Percentiles rank a stretch among this genome's conserved stretches.
These are phyloP conservation scores for Xylariaceae sp. DNA, from an alignment of 2,329 filamentous ascomycete genomes.

Conservation along the genomic window DNA sequence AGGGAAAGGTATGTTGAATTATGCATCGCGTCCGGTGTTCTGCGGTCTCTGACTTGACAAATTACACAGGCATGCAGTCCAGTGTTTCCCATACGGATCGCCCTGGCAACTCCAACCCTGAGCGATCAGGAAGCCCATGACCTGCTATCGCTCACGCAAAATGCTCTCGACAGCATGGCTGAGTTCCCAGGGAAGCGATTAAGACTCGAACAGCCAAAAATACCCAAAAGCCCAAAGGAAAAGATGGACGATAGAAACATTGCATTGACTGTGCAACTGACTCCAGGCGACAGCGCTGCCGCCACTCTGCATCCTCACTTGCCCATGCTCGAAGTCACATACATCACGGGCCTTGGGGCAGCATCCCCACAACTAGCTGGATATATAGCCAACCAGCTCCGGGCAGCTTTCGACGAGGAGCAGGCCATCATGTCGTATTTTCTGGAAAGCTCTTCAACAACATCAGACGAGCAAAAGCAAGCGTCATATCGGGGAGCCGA, in stretches of 20 bases:
- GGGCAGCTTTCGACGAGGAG: constrained; percentile 79
- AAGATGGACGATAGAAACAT: constrained; percentile 39
- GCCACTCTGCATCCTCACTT: constrained; percentile 65
- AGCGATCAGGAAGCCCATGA: constrained; percentile 65
- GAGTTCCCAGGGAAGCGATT: constrained; percentile 83
- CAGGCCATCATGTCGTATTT: constrained; percentile 79
- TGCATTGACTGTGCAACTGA: constrained; percentile 67
- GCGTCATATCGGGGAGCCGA: constrained; percentile 48
- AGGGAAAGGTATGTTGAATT: constrained; percentile 65
- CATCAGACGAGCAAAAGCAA: constrained; percentile 43
- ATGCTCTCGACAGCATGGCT: constrained; percentile 80
- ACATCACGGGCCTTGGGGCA: constrained; percentile 65
- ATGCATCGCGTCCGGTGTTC: no score
- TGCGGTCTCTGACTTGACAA: neutral
- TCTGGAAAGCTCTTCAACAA: constrained; percentile 56
- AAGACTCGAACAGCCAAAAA: constrained; percentile 61
- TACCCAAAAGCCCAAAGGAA: constrained; percentile 26
- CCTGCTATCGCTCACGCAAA: constrained; percentile 76
- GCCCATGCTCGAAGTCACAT: constrained; percentile 72
- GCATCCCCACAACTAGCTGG: constrained; percentile 70
- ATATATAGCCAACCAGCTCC: constrained; percentile 74
- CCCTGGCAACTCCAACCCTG: constrained; percentile 66
- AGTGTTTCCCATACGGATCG: constrained; percentile 81
- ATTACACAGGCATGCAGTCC: constrained; percentile 70
- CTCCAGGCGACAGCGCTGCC: constrained; percentile 56